Evolutionary conservation across 2,329 filamentous ascomycete species (phyloP).

Genomic region (Pyrenochaeta sp.): DNA sequence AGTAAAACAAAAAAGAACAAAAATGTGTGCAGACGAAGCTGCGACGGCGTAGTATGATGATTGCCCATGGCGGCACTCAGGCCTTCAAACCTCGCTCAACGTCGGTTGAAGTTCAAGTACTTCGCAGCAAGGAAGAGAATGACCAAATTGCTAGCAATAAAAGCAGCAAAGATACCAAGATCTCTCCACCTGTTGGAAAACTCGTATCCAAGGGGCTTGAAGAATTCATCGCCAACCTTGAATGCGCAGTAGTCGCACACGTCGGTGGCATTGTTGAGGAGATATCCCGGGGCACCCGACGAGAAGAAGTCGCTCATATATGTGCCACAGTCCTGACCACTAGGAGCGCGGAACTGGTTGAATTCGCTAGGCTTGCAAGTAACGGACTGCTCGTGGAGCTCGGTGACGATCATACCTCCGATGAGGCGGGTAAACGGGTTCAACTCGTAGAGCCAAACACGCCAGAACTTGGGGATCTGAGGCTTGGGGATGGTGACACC

Average conservation of each 20-base stretch:
- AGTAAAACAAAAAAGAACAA: too few species aligned
- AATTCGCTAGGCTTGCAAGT: slow-evolving; percentile 68
- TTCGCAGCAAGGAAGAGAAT: slow-evolving; percentile 65
- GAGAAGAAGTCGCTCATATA: slow-evolving; percentile 79
- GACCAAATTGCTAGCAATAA: slow-evolving; percentile 78
- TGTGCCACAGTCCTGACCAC: slow-evolving; percentile 71
- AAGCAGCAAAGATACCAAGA: slow-evolving; percentile 77
- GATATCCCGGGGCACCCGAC: slow-evolving; percentile 73
- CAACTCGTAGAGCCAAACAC: slow-evolving; percentile 80
- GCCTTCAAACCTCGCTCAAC: slow-evolving; percentile 19
- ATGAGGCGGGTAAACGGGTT: slow-evolving; percentile 85
- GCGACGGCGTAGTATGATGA: too few species aligned
- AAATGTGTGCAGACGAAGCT: too few species aligned
- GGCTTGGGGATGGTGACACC: slow-evolving; percentile 82
- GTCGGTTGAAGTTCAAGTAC: slow-evolving; percentile 56
- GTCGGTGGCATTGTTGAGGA: slow-evolving; percentile 70
- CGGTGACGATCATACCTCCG: slow-evolving; percentile 79
- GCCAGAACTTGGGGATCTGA: slow-evolving; percentile 81
- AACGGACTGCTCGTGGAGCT: slow-evolving; percentile 72
- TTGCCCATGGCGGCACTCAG: not conserved
- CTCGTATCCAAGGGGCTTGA: slow-evolving; percentile 68
- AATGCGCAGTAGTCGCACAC: slow-evolving; percentile 84
- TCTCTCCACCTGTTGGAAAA: slow-evolving; percentile 81
- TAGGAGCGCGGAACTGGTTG: slow-evolving; percentile 72
- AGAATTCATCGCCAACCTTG: slow-evolving; percentile 82